Evolutionary conservation across 2,329 filamentous ascomycete genomes (phyloP), one percentile per base, ranked within the genome.

Genomic region (Nothopassalora personata): DNA sequence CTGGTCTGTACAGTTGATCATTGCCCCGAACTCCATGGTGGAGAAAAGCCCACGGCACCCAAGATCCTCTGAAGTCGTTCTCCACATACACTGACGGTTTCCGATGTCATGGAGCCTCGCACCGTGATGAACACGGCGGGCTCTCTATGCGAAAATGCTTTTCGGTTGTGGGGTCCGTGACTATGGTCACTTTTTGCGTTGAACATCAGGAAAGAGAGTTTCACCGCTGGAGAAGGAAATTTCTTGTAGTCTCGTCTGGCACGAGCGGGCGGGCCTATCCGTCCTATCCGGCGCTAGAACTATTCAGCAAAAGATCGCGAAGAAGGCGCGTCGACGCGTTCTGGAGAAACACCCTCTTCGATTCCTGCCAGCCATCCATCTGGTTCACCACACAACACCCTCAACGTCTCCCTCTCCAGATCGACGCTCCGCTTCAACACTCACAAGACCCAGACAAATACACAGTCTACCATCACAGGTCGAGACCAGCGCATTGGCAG

Each of bases 101-200:
- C 70, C 70, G 71, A 72, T 67, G 67, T 74, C 72, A 73, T 74
- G 72, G 71, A 73, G 72, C 71, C 69, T 66, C 70, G 61, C 70
- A 67, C 64, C 64, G 43, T 64, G 65, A 46, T 50, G 50, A 58
- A 54, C 66, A 67, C 64, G 59, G 67, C 66, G 68, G 69, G 67
- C 70, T 72, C 70, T 72, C 71, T 68, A 72, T 64, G 70, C 67
- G 71, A 73, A 72, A 74, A 73, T 74, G 72, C 72, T 73, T 74
- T 71, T 71, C 57, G 70, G 68, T 68, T 70, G 71, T 72, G 71
- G 49, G 49, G 27, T 51, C 49, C 49, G 49, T 51, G 49, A 51
- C 49, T 34, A 19, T 72, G 71, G 59, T 59, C 67, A 61, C 49
- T 73, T 72, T 72, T 72, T 72, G 71, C 70, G 70, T 73, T 73